Conservation (phyloP, 1,284 basidiomycete species). For the Moesziomyces antarcticus region DNA sequence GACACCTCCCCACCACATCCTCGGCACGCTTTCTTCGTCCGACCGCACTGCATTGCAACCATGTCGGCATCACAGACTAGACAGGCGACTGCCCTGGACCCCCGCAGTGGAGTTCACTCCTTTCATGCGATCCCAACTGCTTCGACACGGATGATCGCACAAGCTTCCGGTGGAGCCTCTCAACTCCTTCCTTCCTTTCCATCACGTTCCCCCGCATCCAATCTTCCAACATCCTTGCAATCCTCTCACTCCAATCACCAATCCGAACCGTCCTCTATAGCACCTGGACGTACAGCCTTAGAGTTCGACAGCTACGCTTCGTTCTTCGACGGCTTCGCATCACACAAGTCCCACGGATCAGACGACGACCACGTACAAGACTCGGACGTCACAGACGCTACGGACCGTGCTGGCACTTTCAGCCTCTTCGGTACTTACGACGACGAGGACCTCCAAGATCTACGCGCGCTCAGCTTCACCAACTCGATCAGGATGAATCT, state of each 20-base stretch:
- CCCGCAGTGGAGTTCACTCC: not conserved
- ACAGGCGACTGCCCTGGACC: too few species aligned
- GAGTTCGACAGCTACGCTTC: conserved; percentile 11
- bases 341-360: not conserved
- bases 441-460: conserved; percentile 24
- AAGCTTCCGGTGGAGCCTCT: not conserved
- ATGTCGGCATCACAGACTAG: too few species aligned
- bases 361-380: not conserved
- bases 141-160: conserved; percentile 1
- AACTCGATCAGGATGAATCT: conserved; percentile 35
- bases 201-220: not conserved
- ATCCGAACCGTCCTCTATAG: not conserved
- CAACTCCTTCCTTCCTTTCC: conserved; percentile 6
- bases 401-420: too few species aligned
- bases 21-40: too few species aligned
- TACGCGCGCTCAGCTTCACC: conserved; percentile 12
- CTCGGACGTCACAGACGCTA: too few species aligned
- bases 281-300: not conserved
- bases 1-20: too few species aligned
- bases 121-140: conserved; percentile 11
- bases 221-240: not conserved
- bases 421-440: conserved; percentile 3
- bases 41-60: too few species aligned
- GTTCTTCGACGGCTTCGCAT: conserved; percentile 22
- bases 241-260: not conserved